Evolutionary conservation across 75 land plant genomes (phyloP).

Genomic region (Cunninghamia lanceolata): DNA sequence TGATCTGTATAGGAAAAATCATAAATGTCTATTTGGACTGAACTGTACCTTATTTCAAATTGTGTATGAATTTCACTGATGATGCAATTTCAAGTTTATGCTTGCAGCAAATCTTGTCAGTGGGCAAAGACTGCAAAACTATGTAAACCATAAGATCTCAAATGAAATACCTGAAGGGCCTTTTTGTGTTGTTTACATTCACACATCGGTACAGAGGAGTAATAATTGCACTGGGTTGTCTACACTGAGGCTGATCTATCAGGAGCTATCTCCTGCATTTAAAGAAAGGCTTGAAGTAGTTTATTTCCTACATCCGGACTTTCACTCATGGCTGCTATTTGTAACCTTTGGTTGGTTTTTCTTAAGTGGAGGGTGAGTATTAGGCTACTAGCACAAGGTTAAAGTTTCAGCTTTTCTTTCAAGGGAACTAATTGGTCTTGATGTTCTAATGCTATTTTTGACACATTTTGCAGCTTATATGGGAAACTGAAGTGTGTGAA

Average conservation of each 20-base stretch:
- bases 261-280: conserved; percentile 44
- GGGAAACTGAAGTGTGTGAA: conserved; percentile 54
- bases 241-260: conserved; percentile 48
- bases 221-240: conserved; percentile 70
- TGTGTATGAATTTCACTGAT: neutral
- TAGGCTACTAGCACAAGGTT: neutral
- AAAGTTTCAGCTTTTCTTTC: neutral
- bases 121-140: conserved; percentile 39
- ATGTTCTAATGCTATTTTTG: neutral
- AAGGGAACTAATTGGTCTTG: neutral
- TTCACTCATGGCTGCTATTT: conserved; percentile 64
- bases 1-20: neutral
- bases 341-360: conserved; percentile 71
- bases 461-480: conserved; percentile 47
- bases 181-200: conserved; percentile 62
- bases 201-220: conserved; percentile 44
- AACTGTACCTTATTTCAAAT: neutral
- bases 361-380: conserved; percentile 44
- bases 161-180: conserved; percentile 29
- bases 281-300: conserved; percentile 49
- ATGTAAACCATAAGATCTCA: conserved; percentile 50
- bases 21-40: neutral
- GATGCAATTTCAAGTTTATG: neutral
- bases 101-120: conserved; percentile 38
- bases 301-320: conserved; percentile 76